Evolutionary conservation across 805 yeast genomes (phyloP), one percentile per base, ranked within the genome.

Genomic region (Blastobotrys muscicola): DNA sequence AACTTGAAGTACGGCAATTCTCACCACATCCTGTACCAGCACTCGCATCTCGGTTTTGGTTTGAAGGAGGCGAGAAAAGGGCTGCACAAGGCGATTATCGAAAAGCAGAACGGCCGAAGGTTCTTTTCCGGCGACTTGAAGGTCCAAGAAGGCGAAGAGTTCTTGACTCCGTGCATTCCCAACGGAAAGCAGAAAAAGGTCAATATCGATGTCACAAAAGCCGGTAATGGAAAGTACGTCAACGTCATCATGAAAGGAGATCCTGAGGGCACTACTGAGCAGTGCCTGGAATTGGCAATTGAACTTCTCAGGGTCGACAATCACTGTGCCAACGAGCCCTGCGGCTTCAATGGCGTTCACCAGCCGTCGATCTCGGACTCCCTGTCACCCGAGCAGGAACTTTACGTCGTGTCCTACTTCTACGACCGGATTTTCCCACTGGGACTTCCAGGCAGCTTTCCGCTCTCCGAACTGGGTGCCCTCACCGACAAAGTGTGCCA

Each of bases 311-410:
- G 85, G 67, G 87, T 89, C 67, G 95, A 87, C 34, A 71, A 75
- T 9, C 77, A 71, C 48, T 92, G 99, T 70, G 60, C 69, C 1
- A 59, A 70, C 31, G 74, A 77, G 46, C 94, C 97, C 43, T 92
- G 99, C 64, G 85, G 97, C 2, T 92, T 92, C 74, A 86, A 90
- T 60, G 98, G 99, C 59, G 83, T 87, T 40, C 94, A 94, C 65
- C 98, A 92, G 69, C 99, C 99, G 8, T 83, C 94, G 3, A 70
- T 92, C 56, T 77, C 77, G 37, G 76, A 72, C 49, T 79, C 94
- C 11, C 92, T 92, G 72, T 73, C 78, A 41, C 69, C 69, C 44
- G 63, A 76, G 30, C 74, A 80, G 33, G 97, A 92, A 58, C 73
- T 92, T 75, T 92, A 71, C 65, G 78, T 92, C 36, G 86, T 94